Conservation (phyloP, 2,329 filamentous ascomycete genomes). For the Tricladium varicosporioides region DNA sequence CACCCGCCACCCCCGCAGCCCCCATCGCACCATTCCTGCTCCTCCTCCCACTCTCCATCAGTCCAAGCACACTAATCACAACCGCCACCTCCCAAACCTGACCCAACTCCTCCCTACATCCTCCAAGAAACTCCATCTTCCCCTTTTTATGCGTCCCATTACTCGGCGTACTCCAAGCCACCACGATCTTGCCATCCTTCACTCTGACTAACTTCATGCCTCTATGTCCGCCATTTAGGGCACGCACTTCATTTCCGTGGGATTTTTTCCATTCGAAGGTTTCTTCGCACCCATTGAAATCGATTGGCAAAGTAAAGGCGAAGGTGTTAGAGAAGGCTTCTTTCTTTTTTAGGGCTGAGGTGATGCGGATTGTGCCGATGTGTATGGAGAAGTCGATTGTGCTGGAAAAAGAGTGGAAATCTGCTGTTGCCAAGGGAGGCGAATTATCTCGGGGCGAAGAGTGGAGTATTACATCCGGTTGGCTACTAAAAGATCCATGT, state of each 20-base stretch:
- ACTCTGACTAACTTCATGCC: constrained; percentile 22
- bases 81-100: constrained; percentile 17
- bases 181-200: constrained; percentile 17
- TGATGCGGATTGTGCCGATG: constrained; percentile 2
- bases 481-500: constrained; percentile 8
- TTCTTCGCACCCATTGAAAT: not conserved
- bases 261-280: constrained; percentile 23
- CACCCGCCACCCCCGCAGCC: not conserved
- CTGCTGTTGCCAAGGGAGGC: constrained; percentile 20
- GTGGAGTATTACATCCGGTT: constrained; percentile 19
- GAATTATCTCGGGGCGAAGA: not conserved
- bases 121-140: constrained; percentile 21
- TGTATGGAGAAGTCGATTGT: constrained; percentile 15
- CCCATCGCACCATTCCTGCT: constrained; percentile 2
- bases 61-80: constrained; percentile 16
- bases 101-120: constrained; percentile 16
- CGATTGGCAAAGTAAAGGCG: constrained; percentile 1
- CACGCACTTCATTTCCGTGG: constrained; percentile 14
- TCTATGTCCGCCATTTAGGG: constrained; percentile 13
- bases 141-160: constrained; percentile 20
- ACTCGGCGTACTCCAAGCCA: constrained; percentile 19
- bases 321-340: not conserved
- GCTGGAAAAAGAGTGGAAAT: constrained; percentile 18
- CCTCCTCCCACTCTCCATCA: constrained; percentile 19
- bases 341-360: constrained; percentile 3